Percentiles rank a stretch among this genome's conserved stretches.
phyloP scores from a whole-genome alignment of 805 yeast species.

The Pichia heedii region DNA sequence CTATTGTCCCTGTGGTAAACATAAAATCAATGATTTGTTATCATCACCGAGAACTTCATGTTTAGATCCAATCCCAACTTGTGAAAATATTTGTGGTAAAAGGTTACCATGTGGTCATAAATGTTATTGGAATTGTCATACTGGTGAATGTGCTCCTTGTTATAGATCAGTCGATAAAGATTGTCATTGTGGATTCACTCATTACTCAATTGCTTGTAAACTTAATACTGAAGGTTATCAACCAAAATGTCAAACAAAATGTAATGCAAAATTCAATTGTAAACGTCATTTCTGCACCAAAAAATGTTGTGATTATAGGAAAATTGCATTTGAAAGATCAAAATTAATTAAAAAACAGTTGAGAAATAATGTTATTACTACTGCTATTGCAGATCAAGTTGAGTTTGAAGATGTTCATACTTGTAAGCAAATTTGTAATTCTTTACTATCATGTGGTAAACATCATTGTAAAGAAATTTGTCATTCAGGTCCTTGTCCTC shows the following conservation, averaged over 20 bases:
- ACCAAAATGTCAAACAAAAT: constrained; percentile 63
- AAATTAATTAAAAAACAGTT: constrained; percentile 40
- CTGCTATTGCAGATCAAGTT: constrained; percentile 39
- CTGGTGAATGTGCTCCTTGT: constrained; percentile 67
- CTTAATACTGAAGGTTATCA: constrained; percentile 39
- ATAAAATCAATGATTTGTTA: constrained; percentile 31
- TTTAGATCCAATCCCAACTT: constrained; percentile 71
- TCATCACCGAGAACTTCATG: constrained; percentile 44
- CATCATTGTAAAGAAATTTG: constrained; percentile 66
- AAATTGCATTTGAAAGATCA: constrained; percentile 46
- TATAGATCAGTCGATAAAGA: constrained; percentile 37
- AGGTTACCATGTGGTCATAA: constrained; percentile 59
- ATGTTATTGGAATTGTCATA: constrained; percentile 67
- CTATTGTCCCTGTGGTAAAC: constrained; percentile 77
- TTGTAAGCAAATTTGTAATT: constrained; percentile 59
- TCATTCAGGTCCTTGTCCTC: constrained; percentile 72
- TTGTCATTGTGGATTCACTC: constrained; percentile 56
- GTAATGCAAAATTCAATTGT: constrained; percentile 69
- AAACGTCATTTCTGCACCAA: constrained; percentile 68
- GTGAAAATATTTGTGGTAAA: constrained; percentile 59
- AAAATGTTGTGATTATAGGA: constrained; percentile 64
- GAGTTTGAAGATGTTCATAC: constrained; percentile 65
- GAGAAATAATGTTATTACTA: constrained; percentile 33
- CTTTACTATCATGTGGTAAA: constrained; percentile 49
- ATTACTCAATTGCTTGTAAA: constrained; percentile 56